Percentiles rank a stretch among this genome's conserved stretches.
These are phyloP conservation scores for Plasmopara halstedii DNA, from an alignment of 352 stramenopile genomes.

Conservation along the genomic window DNA sequence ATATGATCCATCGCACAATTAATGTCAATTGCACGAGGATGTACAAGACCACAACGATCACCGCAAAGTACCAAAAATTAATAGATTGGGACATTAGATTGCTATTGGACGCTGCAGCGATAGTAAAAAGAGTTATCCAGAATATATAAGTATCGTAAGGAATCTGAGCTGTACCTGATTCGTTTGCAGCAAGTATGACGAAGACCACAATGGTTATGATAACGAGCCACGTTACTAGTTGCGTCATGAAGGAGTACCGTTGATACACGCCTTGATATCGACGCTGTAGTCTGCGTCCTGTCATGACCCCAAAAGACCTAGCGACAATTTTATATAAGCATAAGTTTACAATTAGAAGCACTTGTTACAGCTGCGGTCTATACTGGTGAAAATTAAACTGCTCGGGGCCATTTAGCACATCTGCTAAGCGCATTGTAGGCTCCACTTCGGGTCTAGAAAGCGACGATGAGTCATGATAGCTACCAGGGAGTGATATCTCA, in stretches of 20 bases:
- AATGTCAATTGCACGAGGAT: slow-evolving; percentile 61
- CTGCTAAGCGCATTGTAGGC: slow-evolving; percentile 1
- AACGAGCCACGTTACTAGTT: slow-evolving; percentile 47
- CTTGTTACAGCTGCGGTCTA: not conserved
- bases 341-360: not conserved
- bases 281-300: slow-evolving; percentile 40
- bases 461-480: slow-evolving; percentile 4
- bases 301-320: slow-evolving; percentile 54
- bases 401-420: slow-evolving; percentile 17
- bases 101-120: not conserved
- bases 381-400: slow-evolving; percentile 40
- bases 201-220: slow-evolving; percentile 43
- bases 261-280: slow-evolving; percentile 51
- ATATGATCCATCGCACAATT: slow-evolving; percentile 79
- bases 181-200: slow-evolving; percentile 22
- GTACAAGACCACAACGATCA: slow-evolving; percentile 45
- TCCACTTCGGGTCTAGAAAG: slow-evolving; percentile 14
- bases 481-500: slow-evolving; percentile 10
- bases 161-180: slow-evolving; percentile 6
- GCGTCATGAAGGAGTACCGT: slow-evolving; percentile 44
- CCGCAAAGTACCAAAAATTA: slow-evolving; percentile 42
- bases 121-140: not conserved
- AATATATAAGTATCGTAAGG: not conserved
- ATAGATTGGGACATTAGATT: slow-evolving; percentile 25
- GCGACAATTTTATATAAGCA: slow-evolving; percentile 2